Evolutionary conservation across 2,329 filamentous ascomycete species (phyloP), one percentile per base, ranked within the genome.

Genomic region (Colletotrichum sp.): DNA sequence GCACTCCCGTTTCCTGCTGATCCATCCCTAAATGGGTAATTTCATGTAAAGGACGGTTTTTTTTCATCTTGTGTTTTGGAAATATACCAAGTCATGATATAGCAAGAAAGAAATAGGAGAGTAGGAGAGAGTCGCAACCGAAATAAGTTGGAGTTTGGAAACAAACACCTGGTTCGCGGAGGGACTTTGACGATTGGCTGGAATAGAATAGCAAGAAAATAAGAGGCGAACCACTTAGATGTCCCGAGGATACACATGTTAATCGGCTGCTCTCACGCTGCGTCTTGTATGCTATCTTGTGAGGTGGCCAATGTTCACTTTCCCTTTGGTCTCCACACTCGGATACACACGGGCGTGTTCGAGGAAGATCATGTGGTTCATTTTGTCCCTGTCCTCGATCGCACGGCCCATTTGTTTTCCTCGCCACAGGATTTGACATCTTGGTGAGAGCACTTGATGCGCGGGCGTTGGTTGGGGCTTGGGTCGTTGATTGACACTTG

Each of bases 61-160:
- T 64, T 74, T 59, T 59, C 66, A 74, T 74, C 71, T 71, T 64
- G 59, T 74, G 71, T 65, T 71, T 74, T 49, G 39, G 32, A 57
- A 34, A n/a, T 32, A 34, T 49, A n/a, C 39, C 39, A 49, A 49
- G 60, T 21, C 30, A n/a, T 18, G 24, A 21, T 24, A 24, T 44
- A 44, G 39, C 39, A 44, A 44, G 1, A 18, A n/a, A 44, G 34
- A 36, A 15, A 36, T 36, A 36, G 34, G 32, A 15, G 13, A 34
- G 13, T n/a, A 44, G 39, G 18, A 49, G 5, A n/a, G 6, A 10
- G 18, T 3, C 2, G 3, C 39, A 49, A n/a, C 39, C 39, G 39
- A 49, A 44, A 49, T 12, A 49, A 49, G 32, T 44, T 60, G 16
- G n/a, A 8, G 39, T 49, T 49, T 49, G 39, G 39, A 49, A 49